These are phyloP conservation scores for Gymnopus androsaceus DNA, from an alignment of 1,284 basidiomycete genomes.

Conservation along the genomic window DNA sequence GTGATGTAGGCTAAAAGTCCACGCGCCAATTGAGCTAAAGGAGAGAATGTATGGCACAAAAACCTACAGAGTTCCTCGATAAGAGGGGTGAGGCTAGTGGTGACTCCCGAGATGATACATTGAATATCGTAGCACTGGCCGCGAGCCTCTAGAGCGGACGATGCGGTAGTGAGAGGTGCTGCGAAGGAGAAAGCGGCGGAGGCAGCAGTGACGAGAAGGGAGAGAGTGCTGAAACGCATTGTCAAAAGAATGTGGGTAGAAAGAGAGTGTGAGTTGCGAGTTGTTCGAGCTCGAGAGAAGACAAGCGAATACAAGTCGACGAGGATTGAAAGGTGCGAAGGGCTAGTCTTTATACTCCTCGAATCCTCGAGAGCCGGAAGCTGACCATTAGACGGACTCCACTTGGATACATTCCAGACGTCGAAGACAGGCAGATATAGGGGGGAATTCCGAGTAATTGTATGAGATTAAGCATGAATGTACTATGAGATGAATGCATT, in stretches of 20 bases:
- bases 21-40: neutral
- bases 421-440: too few relatives aligned
- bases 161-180: constrained; percentile 7
- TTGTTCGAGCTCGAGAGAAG: neutral
- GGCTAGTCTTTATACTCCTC: neutral
- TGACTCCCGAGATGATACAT: constrained; percentile 1
- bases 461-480: too few relatives aligned
- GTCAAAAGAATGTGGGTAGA: constrained; percentile 7
- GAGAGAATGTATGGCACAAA: neutral
- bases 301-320: neutral
- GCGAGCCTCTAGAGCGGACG: constrained; percentile 7
- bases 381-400: too few relatives aligned
- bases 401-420: too few relatives aligned
- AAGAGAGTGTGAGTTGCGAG: constrained; percentile 13
- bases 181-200: constrained; percentile 16
- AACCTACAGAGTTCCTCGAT: constrained; percentile 10
- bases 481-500: too few relatives aligned
- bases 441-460: too few relatives aligned
- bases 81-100: neutral
- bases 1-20: constrained; percentile 13
- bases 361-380: too few relatives aligned
- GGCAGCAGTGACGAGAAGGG: constrained; percentile 14
- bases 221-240: constrained; percentile 17
- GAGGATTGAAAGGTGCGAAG: neutral
- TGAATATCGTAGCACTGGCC: constrained; percentile 8